Base-by-base conservation (phyloP, 768 basidiomycete species). In the Calvatia gigantea region DNA sequence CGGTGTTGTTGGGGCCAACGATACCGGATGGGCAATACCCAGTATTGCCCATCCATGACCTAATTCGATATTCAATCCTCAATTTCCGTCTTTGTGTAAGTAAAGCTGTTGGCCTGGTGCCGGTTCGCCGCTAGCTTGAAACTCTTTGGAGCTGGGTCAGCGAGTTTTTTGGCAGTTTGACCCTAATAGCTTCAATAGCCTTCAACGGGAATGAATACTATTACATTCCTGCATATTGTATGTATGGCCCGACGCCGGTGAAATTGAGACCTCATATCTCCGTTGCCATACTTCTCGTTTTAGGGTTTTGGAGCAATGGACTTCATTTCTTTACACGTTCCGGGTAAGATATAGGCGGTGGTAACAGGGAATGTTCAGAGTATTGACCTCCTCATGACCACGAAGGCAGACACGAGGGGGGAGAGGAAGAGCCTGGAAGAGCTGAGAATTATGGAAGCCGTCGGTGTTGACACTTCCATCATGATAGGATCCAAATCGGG, bases 371-470 rank as follows among this genome's bases (percentile, higher is more conserved):
- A 5, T 11, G 31, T 14, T 6, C 19, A 23, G 31, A 32, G 31
- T 32, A 25, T 23, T n/a, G 31, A 15, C 8, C 32, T 37, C 28
- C 25, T 45, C 23, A 54, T 54, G 27, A 33, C 33, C 43, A 54
- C 46, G 27, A 45, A 15, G n/a, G 14, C 43, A 28, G n/a, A 35
- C 42, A 54, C 43, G 52, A 54, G 52, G 51, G 21, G 19, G 15
- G 29, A 41, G 51, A 31, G 43, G n/a, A 31, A 52, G 15, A 23
- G 23, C n/a, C n/a, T n/a, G n/a, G n/a, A n/a, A n/a, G n/a, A n/a
- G 27, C 43, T 46, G 42, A 51, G 51, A 51, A 51, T 19, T 51
- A 51, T 43, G 14, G 43, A 54, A 45, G 43, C 33, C 32, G 23
- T 35, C 33, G 32, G 32, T 19, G 42, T 37, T 54, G 52, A 45